Conservation (phyloP, 2,329 filamentous ascomycete genomes). For the Exophiala phaeomuriformis region DNA sequence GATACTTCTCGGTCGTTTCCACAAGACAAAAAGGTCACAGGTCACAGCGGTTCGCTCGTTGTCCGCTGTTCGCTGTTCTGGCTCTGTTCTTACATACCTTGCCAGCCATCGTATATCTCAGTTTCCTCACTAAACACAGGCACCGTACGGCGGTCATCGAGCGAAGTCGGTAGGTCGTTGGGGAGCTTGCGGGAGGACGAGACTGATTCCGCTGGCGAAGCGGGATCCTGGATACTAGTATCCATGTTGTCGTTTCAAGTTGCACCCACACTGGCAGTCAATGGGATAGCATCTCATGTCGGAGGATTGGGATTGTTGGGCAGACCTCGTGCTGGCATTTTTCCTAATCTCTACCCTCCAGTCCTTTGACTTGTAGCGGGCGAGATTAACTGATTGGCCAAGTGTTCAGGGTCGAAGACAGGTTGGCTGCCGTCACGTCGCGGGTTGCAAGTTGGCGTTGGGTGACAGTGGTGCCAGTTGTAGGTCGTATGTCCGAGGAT, state of each 20-base stretch:
- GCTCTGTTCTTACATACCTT: no score
- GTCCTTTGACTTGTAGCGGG: not conserved
- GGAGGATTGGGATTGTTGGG: not conserved
- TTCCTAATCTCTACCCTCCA: not conserved
- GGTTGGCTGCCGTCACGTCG: not conserved
- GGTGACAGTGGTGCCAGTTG: not conserved
- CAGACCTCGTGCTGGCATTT: not conserved
- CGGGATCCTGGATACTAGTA: constrained; percentile 7
- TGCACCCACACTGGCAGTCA: not conserved
- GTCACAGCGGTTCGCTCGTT: not conserved
- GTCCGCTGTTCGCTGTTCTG: constrained; percentile 24
- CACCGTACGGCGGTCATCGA: constrained; percentile 74
- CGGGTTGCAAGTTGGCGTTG: not conserved
- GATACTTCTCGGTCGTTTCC: not conserved
- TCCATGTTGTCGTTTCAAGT: constrained; percentile 13
- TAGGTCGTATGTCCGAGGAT: no score
- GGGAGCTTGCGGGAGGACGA: constrained; percentile 49
- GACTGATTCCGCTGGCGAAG: constrained; percentile 5
- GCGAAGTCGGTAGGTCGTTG: constrained; percentile 77
- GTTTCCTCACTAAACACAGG: constrained; percentile 67
- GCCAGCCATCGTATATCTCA: constrained; percentile 98
- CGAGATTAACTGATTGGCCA: not conserved
- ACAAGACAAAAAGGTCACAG: constrained; percentile 6
- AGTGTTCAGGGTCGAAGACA: not conserved
- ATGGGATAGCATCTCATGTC: constrained; percentile 9